These are phyloP conservation scores for Fraxinus anomala DNA, from an alignment of 257 asterid species.

Conservation along the genomic window DNA sequence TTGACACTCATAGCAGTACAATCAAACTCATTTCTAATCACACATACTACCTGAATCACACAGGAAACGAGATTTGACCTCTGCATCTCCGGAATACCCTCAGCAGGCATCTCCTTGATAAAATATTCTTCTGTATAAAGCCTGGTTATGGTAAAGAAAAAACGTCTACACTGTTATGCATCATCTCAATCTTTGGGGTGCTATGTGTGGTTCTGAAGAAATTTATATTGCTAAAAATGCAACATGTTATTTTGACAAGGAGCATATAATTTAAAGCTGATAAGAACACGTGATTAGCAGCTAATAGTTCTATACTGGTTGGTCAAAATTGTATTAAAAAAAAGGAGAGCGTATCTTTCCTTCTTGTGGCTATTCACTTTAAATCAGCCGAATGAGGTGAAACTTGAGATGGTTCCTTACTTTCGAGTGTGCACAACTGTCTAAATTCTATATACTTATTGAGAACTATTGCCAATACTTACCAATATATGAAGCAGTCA, in stretches of 20 bases:
- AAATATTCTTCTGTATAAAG: slow-evolving; percentile 90
- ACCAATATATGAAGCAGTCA: no score
- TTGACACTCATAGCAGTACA: not conserved
- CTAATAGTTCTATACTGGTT: not conserved
- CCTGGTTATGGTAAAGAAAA: slow-evolving; percentile 46
- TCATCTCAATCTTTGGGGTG: not conserved
- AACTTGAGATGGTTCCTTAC: no score
- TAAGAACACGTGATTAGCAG: not conserved
- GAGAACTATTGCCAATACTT: no score
- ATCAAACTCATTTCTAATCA: slow-evolving; percentile 5
- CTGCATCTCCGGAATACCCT: slow-evolving; percentile 95
- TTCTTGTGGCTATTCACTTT: not conserved
- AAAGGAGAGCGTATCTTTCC: no score
- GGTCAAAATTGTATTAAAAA: not conserved
- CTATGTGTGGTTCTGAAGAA: not conserved
- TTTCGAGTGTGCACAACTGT: no score
- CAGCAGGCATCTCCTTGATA: slow-evolving; percentile 73
- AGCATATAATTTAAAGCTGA: not conserved
- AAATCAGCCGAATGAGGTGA: not conserved
- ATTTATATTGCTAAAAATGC: not conserved
- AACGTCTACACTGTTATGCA: slow-evolving; percentile 6
- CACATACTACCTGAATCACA: slow-evolving; percentile 78
- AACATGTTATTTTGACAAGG: not conserved
- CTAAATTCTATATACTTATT: no score
- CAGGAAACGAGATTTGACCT: slow-evolving; percentile 88